These are phyloP conservation scores for Hyaloscypha finlandica DNA, from an alignment of 495 filamentous ascomycete genomes.

Conservation along the genomic window DNA sequence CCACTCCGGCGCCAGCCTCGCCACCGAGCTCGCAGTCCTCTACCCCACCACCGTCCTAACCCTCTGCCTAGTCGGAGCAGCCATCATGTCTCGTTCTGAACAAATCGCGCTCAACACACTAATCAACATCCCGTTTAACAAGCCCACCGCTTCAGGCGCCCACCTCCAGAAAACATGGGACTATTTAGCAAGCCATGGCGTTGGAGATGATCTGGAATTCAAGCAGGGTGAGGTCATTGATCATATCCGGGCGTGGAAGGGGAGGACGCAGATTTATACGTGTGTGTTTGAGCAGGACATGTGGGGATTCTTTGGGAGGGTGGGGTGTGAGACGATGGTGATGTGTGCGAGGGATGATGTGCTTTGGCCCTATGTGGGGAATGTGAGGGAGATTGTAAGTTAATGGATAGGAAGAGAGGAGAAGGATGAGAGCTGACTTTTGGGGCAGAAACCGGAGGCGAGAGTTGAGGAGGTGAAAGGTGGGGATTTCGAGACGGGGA, in stretches of 20 bases:
- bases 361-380: background rate
- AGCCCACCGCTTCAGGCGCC: background rate
- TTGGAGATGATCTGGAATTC: background rate
- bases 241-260: constrained; percentile 9
- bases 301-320: constrained; percentile 1
- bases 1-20: too few species aligned
- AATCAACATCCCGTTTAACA: background rate
- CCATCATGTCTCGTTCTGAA: background rate
- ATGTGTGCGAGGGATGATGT: constrained; percentile 8
- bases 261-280: constrained; percentile 3
- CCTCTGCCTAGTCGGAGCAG: background rate
- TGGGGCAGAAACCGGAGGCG: background rate
- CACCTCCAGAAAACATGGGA: constrained; percentile 5
- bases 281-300: constrained; percentile 15
- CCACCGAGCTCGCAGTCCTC: too few species aligned
- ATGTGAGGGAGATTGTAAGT: too few species aligned
- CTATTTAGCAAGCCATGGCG: background rate
- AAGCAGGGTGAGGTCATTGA: background rate
- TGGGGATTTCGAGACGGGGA: constrained; percentile 8
- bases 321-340: background rate
- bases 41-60: too few species aligned
- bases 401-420: background rate
- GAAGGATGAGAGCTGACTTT: background rate
- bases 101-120: too few species aligned
- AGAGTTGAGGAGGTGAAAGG: background rate